These are phyloP conservation scores for Euphorbia lathyris DNA, from an alignment of 345 rosid species.

Conservation along the genomic window DNA sequence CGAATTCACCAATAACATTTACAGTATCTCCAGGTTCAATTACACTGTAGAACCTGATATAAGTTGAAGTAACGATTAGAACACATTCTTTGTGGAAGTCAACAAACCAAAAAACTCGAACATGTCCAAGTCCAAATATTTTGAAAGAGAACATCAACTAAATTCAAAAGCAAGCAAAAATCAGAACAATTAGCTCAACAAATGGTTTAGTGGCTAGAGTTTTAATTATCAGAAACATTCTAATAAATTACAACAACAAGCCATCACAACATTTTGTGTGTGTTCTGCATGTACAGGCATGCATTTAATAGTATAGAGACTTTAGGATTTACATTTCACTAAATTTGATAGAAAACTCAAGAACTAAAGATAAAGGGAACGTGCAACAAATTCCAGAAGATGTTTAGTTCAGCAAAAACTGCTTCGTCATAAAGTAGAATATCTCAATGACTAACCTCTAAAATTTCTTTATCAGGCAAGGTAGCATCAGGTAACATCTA, in stretches of 20 bases:
- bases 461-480: neutral
- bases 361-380: neutral
- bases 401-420: neutral
- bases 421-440: neutral
- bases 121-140: neutral
- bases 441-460: neutral
- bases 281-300: neutral
- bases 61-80: conserved; percentile 18
- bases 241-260: neutral
- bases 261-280: neutral
- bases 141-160: neutral
- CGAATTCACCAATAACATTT: conserved; percentile 82
- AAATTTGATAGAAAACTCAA: neutral
- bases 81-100: conserved; percentile 8
- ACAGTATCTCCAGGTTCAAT: conserved; percentile 94
- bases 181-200: neutral
- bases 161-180: neutral
- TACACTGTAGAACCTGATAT: conserved; percentile 67
- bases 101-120: neutral
- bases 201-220: neutral
- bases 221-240: neutral
- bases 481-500: neutral
- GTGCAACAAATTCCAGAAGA: neutral
- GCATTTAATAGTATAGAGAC: neutral
- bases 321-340: neutral